Percentiles rank a stretch among this genome's conserved stretches.
Evolutionary conservation across 2,329 filamentous ascomycete genomes (phyloP).

Genomic region (Penicillium hesseltinei): DNA sequence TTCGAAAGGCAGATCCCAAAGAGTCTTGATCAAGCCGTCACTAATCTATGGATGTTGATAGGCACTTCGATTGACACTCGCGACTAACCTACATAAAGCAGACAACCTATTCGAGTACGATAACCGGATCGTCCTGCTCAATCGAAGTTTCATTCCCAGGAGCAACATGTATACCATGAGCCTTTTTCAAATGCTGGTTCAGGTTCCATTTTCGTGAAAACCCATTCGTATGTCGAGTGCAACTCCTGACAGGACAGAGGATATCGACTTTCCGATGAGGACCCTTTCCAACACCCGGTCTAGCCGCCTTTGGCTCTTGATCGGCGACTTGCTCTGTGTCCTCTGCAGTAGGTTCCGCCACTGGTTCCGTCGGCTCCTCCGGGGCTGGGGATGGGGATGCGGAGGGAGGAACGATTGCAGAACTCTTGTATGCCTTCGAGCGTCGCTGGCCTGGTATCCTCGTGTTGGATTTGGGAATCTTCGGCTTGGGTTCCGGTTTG

Average conservation of each 20-base stretch:
- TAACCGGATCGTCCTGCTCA: not conserved
- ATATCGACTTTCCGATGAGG: constrained; percentile 29
- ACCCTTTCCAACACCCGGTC: constrained; percentile 23
- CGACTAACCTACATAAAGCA: not conserved
- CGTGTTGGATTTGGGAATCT: not conserved
- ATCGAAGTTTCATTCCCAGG: constrained; percentile 2
- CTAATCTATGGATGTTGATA: not conserved
- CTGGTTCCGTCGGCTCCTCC: not conserved
- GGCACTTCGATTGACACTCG: not conserved
- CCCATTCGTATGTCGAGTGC: constrained; percentile 30
- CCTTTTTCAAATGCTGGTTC: constrained; percentile 35
- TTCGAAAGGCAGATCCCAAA: not conserved
- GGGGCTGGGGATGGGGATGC: not conserved
- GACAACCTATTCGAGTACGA: constrained; percentile 10
- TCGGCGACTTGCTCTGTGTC: not conserved
- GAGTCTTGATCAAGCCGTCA: not conserved
- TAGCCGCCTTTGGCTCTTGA: not conserved
- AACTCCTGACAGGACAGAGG: constrained; percentile 33
- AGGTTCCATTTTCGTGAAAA: constrained; percentile 41
- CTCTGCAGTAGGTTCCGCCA: not conserved
- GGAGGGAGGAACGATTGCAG: constrained; percentile 1
- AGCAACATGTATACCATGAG: constrained; percentile 27
- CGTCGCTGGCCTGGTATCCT: constrained; percentile 7
- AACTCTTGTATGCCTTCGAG: not conserved
- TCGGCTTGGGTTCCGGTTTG: not conserved